Base-by-base conservation (phyloP, 2,329 filamentous ascomycete species). In the Aspergillus sp. region DNA sequence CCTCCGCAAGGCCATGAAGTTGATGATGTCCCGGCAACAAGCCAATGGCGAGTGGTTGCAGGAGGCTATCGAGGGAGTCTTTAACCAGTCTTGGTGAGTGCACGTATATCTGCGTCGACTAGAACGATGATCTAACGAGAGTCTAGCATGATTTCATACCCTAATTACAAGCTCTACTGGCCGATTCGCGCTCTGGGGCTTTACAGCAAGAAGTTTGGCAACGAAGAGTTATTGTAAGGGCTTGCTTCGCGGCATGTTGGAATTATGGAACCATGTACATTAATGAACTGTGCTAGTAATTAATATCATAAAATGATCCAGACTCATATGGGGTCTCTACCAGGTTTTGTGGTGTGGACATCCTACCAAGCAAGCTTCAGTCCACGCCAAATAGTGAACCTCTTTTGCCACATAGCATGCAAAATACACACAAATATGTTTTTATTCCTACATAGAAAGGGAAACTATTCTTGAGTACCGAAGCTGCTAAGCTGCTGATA, bases 131-230 rank as follows among this genome's bases (percentile, higher is more conserved):
- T 32, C 64, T 69, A 55, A 66, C 53, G 26, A 46, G 26, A 20
- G 44, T 51, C 54, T 64, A 86, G 85, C 79, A 97, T 96, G 90
- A 99, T 99, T 60, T 94, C 90, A 0, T 99, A 99, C 67, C 93
- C 93, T 41, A 99, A 99, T 78, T 99, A 99, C 79, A 99, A 97
- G 77, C 94, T 96, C 70, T 89, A 88, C 53, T 99, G 96, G 73
- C 86, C 93, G 1, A 88, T 97, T 68, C 95, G 95, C 75, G 94
- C 94, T 2, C 72, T 99, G 58, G 94, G 94, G 4, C 87, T 96
- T 83, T 99, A 90, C 78, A 84, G 87, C 4, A 81, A 77, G 62
- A 83, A 79, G 57, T 92, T 87, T 59, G 88, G 87, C 0, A 79
- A 89, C 54, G 82, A 86, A 51, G 79, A 76, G 63, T 69, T 89